Evolutionary conservation across 2,329 filamentous ascomycete genomes (phyloP).

Genomic region (Thelonectria rubi): DNA sequence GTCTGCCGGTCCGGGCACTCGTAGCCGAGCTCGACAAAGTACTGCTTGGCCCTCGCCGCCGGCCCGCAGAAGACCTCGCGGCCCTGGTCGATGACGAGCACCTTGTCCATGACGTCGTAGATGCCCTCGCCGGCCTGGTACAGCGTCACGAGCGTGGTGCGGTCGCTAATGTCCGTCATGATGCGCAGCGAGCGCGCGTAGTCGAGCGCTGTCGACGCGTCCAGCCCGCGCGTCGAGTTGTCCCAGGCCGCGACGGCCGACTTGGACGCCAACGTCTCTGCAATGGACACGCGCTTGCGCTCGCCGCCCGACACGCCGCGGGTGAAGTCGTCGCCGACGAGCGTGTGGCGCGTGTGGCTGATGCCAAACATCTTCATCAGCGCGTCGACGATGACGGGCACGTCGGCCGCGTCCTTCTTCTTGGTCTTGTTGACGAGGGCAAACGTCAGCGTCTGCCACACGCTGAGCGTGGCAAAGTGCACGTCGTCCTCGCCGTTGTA

Average conservation of each 20-base stretch:
- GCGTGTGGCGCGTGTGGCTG: conserved; percentile 17
- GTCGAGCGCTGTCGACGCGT: conserved; percentile 75
- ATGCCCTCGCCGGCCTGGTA: conserved; percentile 73
- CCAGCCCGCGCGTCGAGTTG: conserved; percentile 67
- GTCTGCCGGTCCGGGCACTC: conserved; percentile 48
- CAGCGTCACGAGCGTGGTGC: conserved; percentile 72
- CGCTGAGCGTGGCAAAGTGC: conserved; percentile 22
- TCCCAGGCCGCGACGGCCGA: conserved; percentile 71
- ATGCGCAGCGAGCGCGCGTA: conserved; percentile 67
- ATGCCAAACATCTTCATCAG: conserved; percentile 26
- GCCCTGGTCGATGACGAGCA: conserved; percentile 73
- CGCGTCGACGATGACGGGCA: conserved; percentile 18
- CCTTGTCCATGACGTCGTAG: conserved; percentile 74
- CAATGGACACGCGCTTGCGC: conserved; percentile 75
- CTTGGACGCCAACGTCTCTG: conserved; percentile 63
- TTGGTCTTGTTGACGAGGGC: conserved; percentile 24
- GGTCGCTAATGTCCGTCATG: conserved; percentile 70
- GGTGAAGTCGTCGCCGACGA: conserved; percentile 70
- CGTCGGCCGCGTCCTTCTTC: conserved; percentile 22
- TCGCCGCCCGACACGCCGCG: conserved; percentile 67
- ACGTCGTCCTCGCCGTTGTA: conserved; percentile 24
- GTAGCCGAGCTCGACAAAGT: conserved; percentile 74
- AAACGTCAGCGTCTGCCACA: conserved; percentile 26
- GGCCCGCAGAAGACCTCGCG: conserved; percentile 73
- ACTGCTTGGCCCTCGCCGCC: conserved; percentile 66